These are phyloP conservation scores for Prunus salicina DNA, from an alignment of 306 rosid genomes.

Conservation along the genomic window DNA sequence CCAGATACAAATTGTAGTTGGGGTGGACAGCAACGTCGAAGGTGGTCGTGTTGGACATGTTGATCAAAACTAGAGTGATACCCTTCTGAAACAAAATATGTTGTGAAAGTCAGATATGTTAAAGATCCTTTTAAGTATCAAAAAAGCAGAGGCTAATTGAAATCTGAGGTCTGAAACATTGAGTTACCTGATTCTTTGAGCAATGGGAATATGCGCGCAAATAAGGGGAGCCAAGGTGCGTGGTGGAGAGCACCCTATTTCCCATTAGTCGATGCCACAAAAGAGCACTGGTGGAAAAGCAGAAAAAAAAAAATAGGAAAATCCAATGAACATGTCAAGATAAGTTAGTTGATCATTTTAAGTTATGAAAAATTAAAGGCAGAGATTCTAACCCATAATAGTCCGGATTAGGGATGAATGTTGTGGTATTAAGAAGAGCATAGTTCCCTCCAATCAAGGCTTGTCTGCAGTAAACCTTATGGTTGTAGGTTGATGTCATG, in stretches of 20 bases:
- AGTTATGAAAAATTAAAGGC: background rate
- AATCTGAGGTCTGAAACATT: background rate
- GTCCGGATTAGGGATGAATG: constrained; percentile 68
- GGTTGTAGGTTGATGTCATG: constrained; percentile 52
- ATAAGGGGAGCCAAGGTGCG: constrained; percentile 37
- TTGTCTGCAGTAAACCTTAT: constrained; percentile 62
- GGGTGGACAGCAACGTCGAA: constrained; percentile 24
- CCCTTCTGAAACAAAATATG: constrained; percentile 37
- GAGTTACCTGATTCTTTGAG: constrained; percentile 23
- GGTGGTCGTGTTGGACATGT: constrained; percentile 50
- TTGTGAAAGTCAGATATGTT: too few species aligned
- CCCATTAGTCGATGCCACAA: constrained; percentile 61
- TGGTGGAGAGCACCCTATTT: constrained; percentile 29
- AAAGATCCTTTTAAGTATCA: background rate
- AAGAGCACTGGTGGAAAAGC: constrained; percentile 29
- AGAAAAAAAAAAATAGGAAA: background rate
- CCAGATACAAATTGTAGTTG: constrained; percentile 32
- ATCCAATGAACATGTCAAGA: background rate
- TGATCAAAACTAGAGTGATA: constrained; percentile 46
- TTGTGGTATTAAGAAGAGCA: constrained; percentile 53
- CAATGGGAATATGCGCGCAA: constrained; percentile 50
- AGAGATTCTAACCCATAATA: constrained; percentile 44
- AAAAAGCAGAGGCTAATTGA: background rate
- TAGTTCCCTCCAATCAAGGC: constrained; percentile 68
- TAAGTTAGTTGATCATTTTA: background rate